Evolutionary conservation across 2,329 filamentous ascomycete species (phyloP).

Genomic region (Chrysosporium keratinophilum): DNA sequence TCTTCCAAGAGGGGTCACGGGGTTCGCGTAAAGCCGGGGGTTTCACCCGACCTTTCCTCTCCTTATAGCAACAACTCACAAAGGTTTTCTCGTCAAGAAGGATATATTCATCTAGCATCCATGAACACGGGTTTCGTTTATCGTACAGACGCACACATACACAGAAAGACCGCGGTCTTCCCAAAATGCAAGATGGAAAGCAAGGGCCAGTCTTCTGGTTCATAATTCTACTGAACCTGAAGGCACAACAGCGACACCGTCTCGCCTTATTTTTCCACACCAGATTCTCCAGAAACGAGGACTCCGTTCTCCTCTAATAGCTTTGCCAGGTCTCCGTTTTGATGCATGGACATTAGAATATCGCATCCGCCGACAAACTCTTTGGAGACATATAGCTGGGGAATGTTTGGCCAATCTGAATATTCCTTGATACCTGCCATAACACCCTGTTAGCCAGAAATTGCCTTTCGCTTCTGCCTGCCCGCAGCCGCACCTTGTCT

Average conservation of each 20-base stretch:
- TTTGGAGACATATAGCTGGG: constrained; percentile 87
- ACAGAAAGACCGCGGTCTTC: neutral
- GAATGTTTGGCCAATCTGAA: constrained; percentile 98
- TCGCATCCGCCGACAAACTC: constrained; percentile 98
- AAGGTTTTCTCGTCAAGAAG: no score
- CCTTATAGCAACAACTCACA: no score
- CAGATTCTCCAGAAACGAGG: constrained; percentile 52
- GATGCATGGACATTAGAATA: constrained; percentile 93
- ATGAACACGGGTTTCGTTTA: neutral
- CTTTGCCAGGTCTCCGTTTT: constrained; percentile 86
- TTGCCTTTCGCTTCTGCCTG: neutral
- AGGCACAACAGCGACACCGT: neutral
- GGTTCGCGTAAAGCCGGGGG: neutral
- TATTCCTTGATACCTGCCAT: constrained; percentile 87
- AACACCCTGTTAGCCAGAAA: neutral
- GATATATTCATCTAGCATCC: neutral
- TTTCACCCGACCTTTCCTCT: neutral
- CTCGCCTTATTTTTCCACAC: constrained; percentile 1
- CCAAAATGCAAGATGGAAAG: neutral
- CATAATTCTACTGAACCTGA: neutral
- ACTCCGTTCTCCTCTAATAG: constrained; percentile 85
- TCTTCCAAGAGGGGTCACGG: neutral
- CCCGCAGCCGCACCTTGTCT: constrained; percentile 53
- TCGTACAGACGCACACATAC: constrained; percentile 2
- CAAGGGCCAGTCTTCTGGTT: neutral